Evolutionary conservation across 2,329 filamentous ascomycete species (phyloP), one percentile per base, ranked within the genome.

Genomic region (Aspergillus latus): DNA sequence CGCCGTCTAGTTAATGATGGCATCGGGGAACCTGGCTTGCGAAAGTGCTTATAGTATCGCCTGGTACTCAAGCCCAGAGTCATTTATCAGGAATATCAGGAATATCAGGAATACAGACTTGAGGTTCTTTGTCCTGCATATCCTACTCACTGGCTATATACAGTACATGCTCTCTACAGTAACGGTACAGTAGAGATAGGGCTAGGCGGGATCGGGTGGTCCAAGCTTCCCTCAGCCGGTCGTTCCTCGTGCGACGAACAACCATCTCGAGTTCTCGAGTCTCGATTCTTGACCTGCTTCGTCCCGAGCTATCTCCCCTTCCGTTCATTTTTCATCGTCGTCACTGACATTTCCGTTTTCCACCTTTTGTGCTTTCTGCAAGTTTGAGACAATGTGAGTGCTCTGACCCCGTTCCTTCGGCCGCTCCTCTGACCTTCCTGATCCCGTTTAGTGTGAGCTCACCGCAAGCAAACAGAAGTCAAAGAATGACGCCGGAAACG

Each of bases 381-480:
- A 42, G 16, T 30, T 30, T 4, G 26, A 45, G 9, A 28, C 42
- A 11, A 26, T 28, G 42, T n/a, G 5, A 44, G 42, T 28, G 15
- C 40, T 26, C 9, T 9, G 28, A 13, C 21, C 10, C 2, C 42
- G 4, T 32, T 40, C 36, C 32, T 26, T 42, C 21, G 10, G 10
- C 8, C 16, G 52, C 59, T 60, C 52, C 50, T 39, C 46, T 40
- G 28, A 60, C 55, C 61, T 63, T 63, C 61, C 59, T 57, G 30
- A 53, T 62, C 43, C 37, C 40, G 55, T 44, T 39, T 63, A 60
- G 61, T 50, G 56, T 32, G 21, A 32, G 11, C 26, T 40, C 34
- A 53, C 50, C 43, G 50, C 42, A 47, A 42, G 50, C 42, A 47
- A 42, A 45, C 30, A 26, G n/a, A 40, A 40, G 21, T n/a, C 44